Conservation (phyloP, 1,284 basidiomycete species). For the Sanghuangporus weigelae region DNA sequence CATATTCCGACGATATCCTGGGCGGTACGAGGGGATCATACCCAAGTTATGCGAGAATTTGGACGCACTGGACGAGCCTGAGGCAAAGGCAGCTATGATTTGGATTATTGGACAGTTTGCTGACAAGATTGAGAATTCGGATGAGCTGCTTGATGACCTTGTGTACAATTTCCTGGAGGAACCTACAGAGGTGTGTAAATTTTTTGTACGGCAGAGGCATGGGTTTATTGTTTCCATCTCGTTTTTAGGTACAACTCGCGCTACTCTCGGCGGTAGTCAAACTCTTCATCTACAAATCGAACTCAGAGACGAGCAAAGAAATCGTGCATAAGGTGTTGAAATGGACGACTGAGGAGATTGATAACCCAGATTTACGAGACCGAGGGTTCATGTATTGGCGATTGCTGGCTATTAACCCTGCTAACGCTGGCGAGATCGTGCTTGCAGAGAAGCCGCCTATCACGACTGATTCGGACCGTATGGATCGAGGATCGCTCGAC, state of each 20-base stretch:
- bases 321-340: conserved; percentile 95
- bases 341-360: conserved; percentile 95
- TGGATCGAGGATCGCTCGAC: conserved; percentile 94
- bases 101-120: conserved; percentile 99
- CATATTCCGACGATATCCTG: conserved; percentile 96
- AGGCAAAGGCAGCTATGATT: conserved; percentile 94
- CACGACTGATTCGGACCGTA: conserved; percentile 95
- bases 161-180: conserved; percentile 92
- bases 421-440: conserved; percentile 88
- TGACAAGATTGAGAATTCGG: conserved; percentile 92
- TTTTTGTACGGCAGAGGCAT: not conserved
- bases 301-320: conserved; percentile 81
- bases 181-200: conserved; percentile 69
- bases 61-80: conserved; percentile 90
- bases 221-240: not conserved
- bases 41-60: conserved; percentile 89
- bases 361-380: conserved; percentile 96
- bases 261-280: conserved; percentile 95
- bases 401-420: conserved; percentile 89
- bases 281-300: conserved; percentile 89
- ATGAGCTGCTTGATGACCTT: conserved; percentile 92
- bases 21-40: conserved; percentile 94
- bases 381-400: conserved; percentile 99
- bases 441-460: conserved; percentile 92
- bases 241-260: conserved; percentile 84